Evolutionary conservation across 2,329 filamentous ascomycete species (phyloP).

Genomic region (Purpureocillium takamizusanense): DNA sequence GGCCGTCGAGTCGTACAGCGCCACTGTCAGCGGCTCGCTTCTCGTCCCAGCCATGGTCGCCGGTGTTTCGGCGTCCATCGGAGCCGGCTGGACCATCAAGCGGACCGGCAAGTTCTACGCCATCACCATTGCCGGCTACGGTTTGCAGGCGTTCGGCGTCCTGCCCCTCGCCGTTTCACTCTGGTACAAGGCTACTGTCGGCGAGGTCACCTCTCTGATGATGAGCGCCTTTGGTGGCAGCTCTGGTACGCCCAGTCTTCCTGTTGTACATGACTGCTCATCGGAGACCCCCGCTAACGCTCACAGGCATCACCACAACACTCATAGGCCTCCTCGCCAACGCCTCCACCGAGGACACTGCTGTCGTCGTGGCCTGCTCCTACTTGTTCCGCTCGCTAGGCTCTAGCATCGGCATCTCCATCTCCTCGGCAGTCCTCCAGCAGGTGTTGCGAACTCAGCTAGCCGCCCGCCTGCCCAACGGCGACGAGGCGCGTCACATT

Average conservation of each 20-base stretch:
- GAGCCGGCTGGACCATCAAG: conserved; percentile 58
- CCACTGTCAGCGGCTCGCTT: conserved; percentile 54
- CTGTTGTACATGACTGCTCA: too few relatives aligned
- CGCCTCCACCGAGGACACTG: conserved; percentile 55
- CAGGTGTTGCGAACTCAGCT: conserved; percentile 53
- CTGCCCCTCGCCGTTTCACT: conserved; percentile 14
- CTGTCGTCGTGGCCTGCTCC: conserved; percentile 68
- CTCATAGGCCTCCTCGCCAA: conserved; percentile 67
- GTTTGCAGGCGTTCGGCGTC: conserved; percentile 42
- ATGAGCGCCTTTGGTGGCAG: conserved; percentile 33
- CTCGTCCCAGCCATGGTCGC: conserved; percentile 58
- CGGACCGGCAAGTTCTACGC: conserved; percentile 60
- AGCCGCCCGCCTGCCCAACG: conserved; percentile 40
- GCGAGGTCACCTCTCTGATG: conserved; percentile 47
- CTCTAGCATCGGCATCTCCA: conserved; percentile 66
- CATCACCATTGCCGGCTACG: conserved; percentile 32
- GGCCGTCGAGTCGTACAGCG: conserved; percentile 55
- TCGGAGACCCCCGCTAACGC: too few relatives aligned
- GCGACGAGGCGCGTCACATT: conserved; percentile 53
- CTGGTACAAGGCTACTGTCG: conserved; percentile 2
- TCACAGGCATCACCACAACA: conserved; percentile 58
- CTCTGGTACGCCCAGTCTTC: conserved; percentile 17
- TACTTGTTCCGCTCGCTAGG: conserved; percentile 75
- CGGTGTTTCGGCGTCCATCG: conserved; percentile 55
- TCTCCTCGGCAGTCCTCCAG: conserved; percentile 64